A percentile compares a stretch with the other conserved stretches of the same genome.
These are phyloP conservation scores for Euphorbia peplus DNA, from an alignment of 345 rosid genomes.

Conservation along the genomic window DNA sequence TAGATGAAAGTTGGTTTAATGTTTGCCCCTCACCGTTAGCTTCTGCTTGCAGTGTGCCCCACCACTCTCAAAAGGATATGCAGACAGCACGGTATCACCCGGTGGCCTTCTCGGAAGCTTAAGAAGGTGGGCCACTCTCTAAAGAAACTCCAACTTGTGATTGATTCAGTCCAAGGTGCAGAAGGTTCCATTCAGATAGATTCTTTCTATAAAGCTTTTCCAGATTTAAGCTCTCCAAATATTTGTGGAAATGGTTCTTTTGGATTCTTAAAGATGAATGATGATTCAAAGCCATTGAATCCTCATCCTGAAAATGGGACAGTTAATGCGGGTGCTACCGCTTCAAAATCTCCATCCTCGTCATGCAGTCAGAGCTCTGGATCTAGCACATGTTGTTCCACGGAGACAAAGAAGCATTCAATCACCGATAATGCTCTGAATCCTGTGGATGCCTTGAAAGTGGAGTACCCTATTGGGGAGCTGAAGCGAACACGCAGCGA, in stretches of 20 bases:
- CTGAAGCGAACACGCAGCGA: constrained; percentile 52
- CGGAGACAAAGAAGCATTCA: constrained; percentile 49
- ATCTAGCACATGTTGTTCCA: constrained; percentile 63
- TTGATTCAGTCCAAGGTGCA: constrained; percentile 89
- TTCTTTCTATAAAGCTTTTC: constrained; percentile 82
- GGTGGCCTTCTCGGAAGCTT: constrained; percentile 97
- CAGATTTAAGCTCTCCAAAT: constrained; percentile 66
- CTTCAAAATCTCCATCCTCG: constrained; percentile 63
- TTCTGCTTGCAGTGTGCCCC: constrained; percentile 77
- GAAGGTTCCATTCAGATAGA: constrained; percentile 74
- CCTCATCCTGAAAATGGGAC: constrained; percentile 37
- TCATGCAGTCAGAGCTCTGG: constrained; percentile 78
- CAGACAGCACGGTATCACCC: constrained; percentile 82
- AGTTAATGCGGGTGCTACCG: constrained; percentile 34
- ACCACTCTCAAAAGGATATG: constrained; percentile 96
- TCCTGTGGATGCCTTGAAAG: constrained; percentile 24
- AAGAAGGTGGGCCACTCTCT: constrained; percentile 93
- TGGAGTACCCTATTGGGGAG: constrained; percentile 33
- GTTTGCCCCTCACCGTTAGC: constrained; percentile 18
- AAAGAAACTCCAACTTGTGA: constrained; percentile 84
- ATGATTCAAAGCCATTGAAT: constrained; percentile 33
- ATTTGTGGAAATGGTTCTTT: constrained; percentile 38
- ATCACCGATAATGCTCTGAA: constrained; percentile 23
- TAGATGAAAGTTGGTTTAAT: constrained; percentile 4
- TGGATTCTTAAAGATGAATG: constrained; percentile 32